Conservation (phyloP, 2,329 filamentous ascomycete genomes). For the Elsinoe arachidis region DNA sequence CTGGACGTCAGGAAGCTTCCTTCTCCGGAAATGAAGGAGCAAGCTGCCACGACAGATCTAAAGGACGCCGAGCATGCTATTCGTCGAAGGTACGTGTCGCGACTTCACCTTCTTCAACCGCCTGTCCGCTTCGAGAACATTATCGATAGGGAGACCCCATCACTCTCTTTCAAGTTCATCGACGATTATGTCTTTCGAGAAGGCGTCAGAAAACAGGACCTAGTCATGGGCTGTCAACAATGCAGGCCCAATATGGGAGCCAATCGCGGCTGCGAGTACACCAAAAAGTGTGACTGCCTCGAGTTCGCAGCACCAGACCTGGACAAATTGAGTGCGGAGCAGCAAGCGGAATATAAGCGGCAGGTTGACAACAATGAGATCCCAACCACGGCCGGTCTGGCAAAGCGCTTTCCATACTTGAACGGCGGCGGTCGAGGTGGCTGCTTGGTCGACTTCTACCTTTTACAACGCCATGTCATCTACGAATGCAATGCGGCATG, state of each 20-base stretch:
- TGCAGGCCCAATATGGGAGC: slow-evolving; percentile 51
- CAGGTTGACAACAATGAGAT: slow-evolving; percentile 5
- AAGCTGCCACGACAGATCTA: slow-evolving; percentile 24
- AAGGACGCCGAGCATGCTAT: slow-evolving; percentile 29
- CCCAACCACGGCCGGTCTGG: slow-evolving; percentile 28
- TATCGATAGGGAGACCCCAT: slow-evolving; percentile 46
- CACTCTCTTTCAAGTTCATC: slow-evolving; percentile 61
- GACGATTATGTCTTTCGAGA: slow-evolving; percentile 49
- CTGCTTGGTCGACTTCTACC: slow-evolving; percentile 35
- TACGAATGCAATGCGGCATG: slow-evolving; percentile 75
- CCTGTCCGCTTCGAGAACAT: slow-evolving; percentile 56
- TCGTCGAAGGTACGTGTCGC: slow-evolving; percentile 29
- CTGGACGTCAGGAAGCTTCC: slow-evolving; percentile 29
- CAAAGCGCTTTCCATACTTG: slow-evolving; percentile 56
- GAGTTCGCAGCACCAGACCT: slow-evolving; percentile 49
- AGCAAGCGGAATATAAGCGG: slow-evolving; percentile 21
- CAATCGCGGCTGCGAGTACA: slow-evolving; percentile 53
- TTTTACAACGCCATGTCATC: slow-evolving; percentile 44
- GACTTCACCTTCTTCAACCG: slow-evolving; percentile 26
- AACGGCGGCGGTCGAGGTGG: slow-evolving; percentile 26
- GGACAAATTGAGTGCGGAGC: slow-evolving; percentile 24
- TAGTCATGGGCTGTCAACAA: slow-evolving; percentile 56
- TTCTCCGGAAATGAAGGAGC: slow-evolving; percentile 29
- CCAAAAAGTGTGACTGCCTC: slow-evolving; percentile 56
- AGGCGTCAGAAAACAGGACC: slow-evolving; percentile 52